phyloP scores from a whole-genome alignment of 805 yeast genomes.

The Starmerella potacharoeniae region DNA sequence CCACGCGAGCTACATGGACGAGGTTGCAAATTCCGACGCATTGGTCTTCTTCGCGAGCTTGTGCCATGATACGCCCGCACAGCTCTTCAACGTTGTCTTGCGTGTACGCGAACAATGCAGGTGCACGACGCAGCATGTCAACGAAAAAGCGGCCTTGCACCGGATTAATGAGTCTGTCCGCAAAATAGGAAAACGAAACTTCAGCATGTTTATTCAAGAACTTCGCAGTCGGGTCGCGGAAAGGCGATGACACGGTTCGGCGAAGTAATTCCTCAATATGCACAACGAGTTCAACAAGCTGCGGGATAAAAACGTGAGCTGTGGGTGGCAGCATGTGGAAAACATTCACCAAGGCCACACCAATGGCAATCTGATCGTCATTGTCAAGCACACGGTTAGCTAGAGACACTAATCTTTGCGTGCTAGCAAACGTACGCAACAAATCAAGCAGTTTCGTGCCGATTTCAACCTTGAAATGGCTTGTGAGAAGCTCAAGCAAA shows the following conservation, averaged over 20 bases:
- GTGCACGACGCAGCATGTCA: conserved; percentile 46
- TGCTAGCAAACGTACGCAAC: conserved; percentile 90
- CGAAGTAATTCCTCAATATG: conserved; percentile 73
- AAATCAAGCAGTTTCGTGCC: conserved; percentile 90
- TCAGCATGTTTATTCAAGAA: conserved; percentile 73
- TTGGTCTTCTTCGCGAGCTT: conserved; percentile 41
- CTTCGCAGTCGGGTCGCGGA: conserved; percentile 79
- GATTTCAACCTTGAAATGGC: conserved; percentile 92
- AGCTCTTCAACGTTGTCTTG: conserved; percentile 42
- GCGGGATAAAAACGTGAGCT: conserved; percentile 86
- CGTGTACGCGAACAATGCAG: conserved; percentile 43
- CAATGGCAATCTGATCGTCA: conserved; percentile 73
- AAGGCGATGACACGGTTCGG: conserved; percentile 77
- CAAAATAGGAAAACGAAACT: conserved; percentile 60
- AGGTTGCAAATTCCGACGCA: conserved; percentile 61
- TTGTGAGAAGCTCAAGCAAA: conserved; percentile 70
- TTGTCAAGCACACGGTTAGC: conserved; percentile 71
- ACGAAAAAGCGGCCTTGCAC: conserved; percentile 55
- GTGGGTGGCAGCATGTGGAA: conserved; percentile 86
- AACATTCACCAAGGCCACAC: conserved; percentile 79
- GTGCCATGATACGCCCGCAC: conserved; percentile 38
- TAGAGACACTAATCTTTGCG: conserved; percentile 58
- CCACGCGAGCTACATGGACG: conserved; percentile 31
- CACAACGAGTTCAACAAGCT: conserved; percentile 62
- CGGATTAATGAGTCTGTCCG: conserved; percentile 52